Percentiles rank a stretch among this genome's conserved stretches.
Conservation (phyloP, 2,329 filamentous ascomycete genomes). For the Diaporthe eres region DNA sequence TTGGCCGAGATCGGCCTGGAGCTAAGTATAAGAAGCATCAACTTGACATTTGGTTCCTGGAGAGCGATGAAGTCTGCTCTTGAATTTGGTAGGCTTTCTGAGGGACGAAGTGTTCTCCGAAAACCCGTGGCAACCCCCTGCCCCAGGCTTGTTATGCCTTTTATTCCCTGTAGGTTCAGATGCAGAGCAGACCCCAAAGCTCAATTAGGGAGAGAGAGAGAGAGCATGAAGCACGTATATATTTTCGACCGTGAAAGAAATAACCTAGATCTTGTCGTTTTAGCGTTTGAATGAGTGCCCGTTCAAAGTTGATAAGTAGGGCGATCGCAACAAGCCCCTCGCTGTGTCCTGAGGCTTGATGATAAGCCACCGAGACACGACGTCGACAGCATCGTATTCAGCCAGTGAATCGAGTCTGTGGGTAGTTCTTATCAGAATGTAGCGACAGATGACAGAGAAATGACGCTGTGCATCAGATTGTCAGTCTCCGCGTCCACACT, state of each 20-base stretch:
- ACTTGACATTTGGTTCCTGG: not conserved
- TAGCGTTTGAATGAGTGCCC: too few relatives aligned
- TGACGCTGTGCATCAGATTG: not conserved
- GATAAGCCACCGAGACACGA: not conserved
- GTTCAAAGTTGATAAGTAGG: not conserved
- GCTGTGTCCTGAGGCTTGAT: not conserved
- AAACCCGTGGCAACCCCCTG: too few relatives aligned
- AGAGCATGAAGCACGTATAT: too few relatives aligned
- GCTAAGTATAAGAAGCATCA: slow-evolving; percentile 4
- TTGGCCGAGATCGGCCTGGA: slow-evolving; percentile 17
- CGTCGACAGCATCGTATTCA: not conserved
- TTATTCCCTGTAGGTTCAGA: too few relatives aligned
- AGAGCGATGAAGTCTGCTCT: not conserved
- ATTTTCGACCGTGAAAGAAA: too few relatives aligned
- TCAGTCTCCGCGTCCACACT: not conserved
- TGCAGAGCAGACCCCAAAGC: too few relatives aligned
- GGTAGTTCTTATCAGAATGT: slow-evolving; percentile 9
- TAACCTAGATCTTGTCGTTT: too few relatives aligned
- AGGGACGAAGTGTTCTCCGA: too few relatives aligned
- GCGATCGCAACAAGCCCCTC: not conserved
- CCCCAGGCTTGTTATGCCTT: too few relatives aligned
- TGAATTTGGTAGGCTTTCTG: too few relatives aligned
- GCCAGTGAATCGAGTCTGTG: not conserved
- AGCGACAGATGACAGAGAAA: not conserved
- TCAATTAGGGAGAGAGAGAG: too few relatives aligned